Base-by-base conservation (phyloP, 768 basidiomycete genomes). In the Phanerochaete carnosa region DNA sequence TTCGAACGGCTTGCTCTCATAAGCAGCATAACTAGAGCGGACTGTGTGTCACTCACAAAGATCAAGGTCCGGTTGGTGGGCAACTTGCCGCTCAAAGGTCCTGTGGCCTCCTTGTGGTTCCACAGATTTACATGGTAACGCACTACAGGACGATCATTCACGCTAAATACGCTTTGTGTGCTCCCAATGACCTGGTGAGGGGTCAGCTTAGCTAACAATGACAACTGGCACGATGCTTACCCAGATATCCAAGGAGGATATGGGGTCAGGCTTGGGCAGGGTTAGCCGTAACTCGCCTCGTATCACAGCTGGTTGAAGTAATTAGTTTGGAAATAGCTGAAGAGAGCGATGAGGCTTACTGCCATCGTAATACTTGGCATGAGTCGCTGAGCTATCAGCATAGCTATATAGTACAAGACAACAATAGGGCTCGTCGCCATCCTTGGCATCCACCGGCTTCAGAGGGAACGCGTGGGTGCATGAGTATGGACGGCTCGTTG, bases 351-450 rank as follows among this genome's bases (percentile, higher is more conserved):
- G 6, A 3, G 23, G 55, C 59, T 46, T 35, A 55, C 59, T 37
- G 15, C 49, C 53, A 28, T 54, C 52, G 25, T 55, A 60, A 30
- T 55, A 60, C 35, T 53, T 53, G 1, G 59, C 39, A 15, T 26
- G n/a, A 0, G 22, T 8, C 13, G 32, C 16, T 1, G 19, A 26
- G 2, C 13, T 9, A 9, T 29, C 46, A 19, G 59, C 53, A 25
- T 55, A 55, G 53, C 53, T 60, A 35, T 47, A 60, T n/a, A 60
- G 35, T 8, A 60, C 53, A 5, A 55, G 19, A 25, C 39, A 45
- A 22, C 53, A 39, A 35, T 60, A 60, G 45, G 59, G 59, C 25
- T 30, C 30, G 11, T 35, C 59, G 12, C 28, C 53, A 1, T 33
- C 59, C 16, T 37, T 26, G 15, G 25, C 53, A 19, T 37, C 37